phyloP scores from a whole-genome alignment of 768 basidiomycete species.

The Leccinellum rugosiceps region DNA sequence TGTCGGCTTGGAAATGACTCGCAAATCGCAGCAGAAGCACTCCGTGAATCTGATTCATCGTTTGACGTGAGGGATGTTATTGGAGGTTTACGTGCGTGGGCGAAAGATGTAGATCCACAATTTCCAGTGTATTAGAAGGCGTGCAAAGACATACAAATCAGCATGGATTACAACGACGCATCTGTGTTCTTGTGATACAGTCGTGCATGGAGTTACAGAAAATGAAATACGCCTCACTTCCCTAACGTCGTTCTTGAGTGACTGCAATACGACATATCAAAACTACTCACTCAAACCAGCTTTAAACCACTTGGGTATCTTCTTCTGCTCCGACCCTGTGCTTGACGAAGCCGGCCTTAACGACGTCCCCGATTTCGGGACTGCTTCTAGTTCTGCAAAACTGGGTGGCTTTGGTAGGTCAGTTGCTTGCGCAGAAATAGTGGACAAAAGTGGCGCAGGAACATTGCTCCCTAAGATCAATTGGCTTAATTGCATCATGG shows the following conservation, averaged over 20 bases:
- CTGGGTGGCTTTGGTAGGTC: conserved; percentile 64
- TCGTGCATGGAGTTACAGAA: neutral
- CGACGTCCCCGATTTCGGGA: conserved; percentile 3
- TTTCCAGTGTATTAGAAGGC: conserved; percentile 80
- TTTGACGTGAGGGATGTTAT: conserved; percentile 61
- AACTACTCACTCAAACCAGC: conserved; percentile 51
- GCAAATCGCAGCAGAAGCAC: conserved; percentile 70
- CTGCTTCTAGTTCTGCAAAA: conserved; percentile 22
- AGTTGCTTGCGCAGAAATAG: conserved; percentile 54
- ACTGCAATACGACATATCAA: neutral
- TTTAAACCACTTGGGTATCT: conserved; percentile 81
- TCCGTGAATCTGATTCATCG: conserved; percentile 20
- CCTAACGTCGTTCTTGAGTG: conserved; percentile 9
- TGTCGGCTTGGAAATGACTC: conserved; percentile 95
- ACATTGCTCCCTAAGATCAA: conserved; percentile 44
- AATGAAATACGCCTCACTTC: conserved; percentile 40
- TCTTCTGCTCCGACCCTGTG: conserved; percentile 39
- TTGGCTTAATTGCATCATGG: neutral
- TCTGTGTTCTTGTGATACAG: conserved; percentile 4
- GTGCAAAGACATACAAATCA: conserved; percentile 1
- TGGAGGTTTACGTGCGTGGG: conserved; percentile 84
- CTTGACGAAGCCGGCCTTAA: conserved; percentile 9
- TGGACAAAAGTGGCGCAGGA: conserved; percentile 61
- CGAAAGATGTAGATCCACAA: conserved; percentile 60
- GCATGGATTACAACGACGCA: conserved; percentile 1